Percentiles rank a stretch among this genome's conserved stretches.
Conservation (phyloP, 352 stramenopile species). For the Pythium dissotocum region DNA sequence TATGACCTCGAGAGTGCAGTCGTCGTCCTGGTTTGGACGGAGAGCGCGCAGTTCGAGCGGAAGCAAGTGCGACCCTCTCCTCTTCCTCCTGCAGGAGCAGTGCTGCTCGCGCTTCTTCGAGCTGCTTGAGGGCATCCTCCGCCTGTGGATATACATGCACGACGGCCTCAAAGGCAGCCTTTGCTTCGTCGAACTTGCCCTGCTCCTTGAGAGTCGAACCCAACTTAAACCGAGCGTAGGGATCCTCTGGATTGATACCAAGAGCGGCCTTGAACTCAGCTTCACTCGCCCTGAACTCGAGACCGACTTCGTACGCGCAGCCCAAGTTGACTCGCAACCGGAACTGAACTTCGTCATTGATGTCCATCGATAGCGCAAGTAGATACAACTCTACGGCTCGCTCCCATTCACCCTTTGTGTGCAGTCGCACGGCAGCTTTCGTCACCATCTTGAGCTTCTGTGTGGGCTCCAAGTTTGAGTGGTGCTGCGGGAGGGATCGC, state of each 20-base stretch:
- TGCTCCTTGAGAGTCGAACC: constrained; percentile 42
- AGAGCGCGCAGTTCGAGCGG: constrained; percentile 28
- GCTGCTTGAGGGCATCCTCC: constrained; percentile 39
- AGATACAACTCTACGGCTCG: constrained; percentile 73
- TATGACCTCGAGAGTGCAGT: constrained; percentile 12
- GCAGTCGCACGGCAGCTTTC: constrained; percentile 66
- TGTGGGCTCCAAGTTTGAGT: constrained; percentile 57
- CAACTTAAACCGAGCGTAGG: constrained; percentile 65
- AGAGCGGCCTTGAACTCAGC: constrained; percentile 49
- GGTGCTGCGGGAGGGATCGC: constrained; percentile 65
- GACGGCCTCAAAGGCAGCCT: constrained; percentile 41
- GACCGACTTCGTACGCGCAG: constrained; percentile 52
- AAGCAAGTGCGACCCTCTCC: constrained; percentile 29
- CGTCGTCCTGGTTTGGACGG: constrained; percentile 17
- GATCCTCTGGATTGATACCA: constrained; percentile 41
- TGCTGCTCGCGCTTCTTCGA: constrained; percentile 32
- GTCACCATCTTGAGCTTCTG: constrained; percentile 84
- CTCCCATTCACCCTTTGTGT: constrained; percentile 61
- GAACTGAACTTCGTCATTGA: constrained; percentile 60
- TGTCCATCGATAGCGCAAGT: constrained; percentile 53
- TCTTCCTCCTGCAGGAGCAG: constrained; percentile 26
- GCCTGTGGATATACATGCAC: constrained; percentile 53
- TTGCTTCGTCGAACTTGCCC: constrained; percentile 44
- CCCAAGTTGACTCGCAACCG: constrained; percentile 69
- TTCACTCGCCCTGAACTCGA: constrained; percentile 39